Evolutionary conservation across 1,284 basidiomycete species (phyloP).

Genomic region (Apiotrichum akiyoshidainum): DNA sequence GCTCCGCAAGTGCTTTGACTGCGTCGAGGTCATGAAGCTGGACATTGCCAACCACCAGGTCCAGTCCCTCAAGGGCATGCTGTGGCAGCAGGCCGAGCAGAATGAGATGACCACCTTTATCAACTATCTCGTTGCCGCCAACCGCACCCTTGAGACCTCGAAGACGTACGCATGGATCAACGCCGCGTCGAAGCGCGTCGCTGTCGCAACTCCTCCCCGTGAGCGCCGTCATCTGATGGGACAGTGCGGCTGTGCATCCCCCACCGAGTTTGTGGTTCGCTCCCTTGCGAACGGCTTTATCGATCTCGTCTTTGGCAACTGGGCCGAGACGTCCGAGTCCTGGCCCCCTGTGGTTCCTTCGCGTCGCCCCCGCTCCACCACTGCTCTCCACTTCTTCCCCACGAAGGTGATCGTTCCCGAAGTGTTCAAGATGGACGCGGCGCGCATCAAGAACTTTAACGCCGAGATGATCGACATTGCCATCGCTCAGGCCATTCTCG

Average conservation of each 20-base stretch:
- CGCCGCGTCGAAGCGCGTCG: constrained; percentile 34
- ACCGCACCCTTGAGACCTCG: constrained; percentile 26
- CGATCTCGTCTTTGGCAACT: constrained; percentile 61
- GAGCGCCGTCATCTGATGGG: constrained; percentile 33
- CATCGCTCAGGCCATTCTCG: constrained; percentile 67
- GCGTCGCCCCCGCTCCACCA: constrained; percentile 41
- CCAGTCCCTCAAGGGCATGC: constrained; percentile 76
- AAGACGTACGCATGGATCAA: constrained; percentile 39
- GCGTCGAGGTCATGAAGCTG: constrained; percentile 91
- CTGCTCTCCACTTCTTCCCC: constrained; percentile 53
- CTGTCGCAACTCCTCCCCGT: constrained; percentile 22
- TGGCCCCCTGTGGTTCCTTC: constrained; percentile 38
- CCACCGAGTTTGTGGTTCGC: constrained; percentile 47
- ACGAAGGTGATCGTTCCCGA: constrained; percentile 58
- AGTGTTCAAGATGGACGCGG: constrained; percentile 76
- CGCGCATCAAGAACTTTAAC: constrained; percentile 61
- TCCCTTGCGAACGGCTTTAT: constrained; percentile 64
- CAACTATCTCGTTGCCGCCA: constrained; percentile 32
- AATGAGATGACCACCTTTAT: constrained; percentile 76
- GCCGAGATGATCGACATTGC: constrained; percentile 72
- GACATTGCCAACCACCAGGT: constrained; percentile 95
- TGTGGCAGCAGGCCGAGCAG: constrained; percentile 72
- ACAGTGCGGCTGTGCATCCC: constrained; percentile 24
- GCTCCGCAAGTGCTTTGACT: constrained; percentile 80
- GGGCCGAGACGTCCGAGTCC: constrained; percentile 38